A percentile compares a stretch with the other conserved stretches of the same genome.
phyloP scores from a whole-genome alignment of 441 rosid species.

The Brassica balearica region DNA sequence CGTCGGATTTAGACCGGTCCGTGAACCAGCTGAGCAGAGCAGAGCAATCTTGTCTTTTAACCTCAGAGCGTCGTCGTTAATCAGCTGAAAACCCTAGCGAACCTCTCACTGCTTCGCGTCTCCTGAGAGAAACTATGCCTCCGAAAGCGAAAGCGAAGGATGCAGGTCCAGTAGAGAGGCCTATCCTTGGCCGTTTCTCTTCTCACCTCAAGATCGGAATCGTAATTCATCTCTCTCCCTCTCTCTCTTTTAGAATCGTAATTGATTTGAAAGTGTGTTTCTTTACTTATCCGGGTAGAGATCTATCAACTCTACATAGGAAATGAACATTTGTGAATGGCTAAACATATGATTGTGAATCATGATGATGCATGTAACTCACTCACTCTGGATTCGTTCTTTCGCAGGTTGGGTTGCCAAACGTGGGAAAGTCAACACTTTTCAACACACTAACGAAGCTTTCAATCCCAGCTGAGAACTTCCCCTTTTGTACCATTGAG shows the following conservation, averaged over 20 bases:
- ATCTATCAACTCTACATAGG: too few relatives aligned
- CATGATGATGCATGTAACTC: neutral
- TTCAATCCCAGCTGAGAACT: slow-evolving; percentile 96
- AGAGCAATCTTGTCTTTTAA: slow-evolving; percentile 16
- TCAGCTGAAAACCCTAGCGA: slow-evolving; percentile 28
- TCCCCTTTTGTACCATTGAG: slow-evolving; percentile 97
- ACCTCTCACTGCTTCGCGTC: neutral
- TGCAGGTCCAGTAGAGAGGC: slow-evolving; percentile 88
- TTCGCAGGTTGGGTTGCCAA: slow-evolving; percentile 91
- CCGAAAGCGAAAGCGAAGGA: slow-evolving; percentile 95
- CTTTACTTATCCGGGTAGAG: neutral
- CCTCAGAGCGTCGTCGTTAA: slow-evolving; percentile 11
- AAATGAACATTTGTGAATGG: slow-evolving; percentile 17
- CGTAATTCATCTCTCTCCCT: slow-evolving; percentile 48
- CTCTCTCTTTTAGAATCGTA: neutral
- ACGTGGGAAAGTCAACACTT: slow-evolving; percentile 96
- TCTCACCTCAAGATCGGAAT: slow-evolving; percentile 99
- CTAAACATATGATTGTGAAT: neutral
- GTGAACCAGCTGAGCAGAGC: neutral
- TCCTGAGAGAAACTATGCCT: slow-evolving; percentile 61
- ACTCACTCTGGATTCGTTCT: neutral
- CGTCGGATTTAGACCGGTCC: slow-evolving; percentile 25
- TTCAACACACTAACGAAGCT: slow-evolving; percentile 96
- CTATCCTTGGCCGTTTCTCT: slow-evolving; percentile 97
- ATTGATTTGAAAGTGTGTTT: neutral